Evolutionary conservation across 805 yeast genomes (phyloP).

Genomic region (Wickerhamomyces pijperi): DNA sequence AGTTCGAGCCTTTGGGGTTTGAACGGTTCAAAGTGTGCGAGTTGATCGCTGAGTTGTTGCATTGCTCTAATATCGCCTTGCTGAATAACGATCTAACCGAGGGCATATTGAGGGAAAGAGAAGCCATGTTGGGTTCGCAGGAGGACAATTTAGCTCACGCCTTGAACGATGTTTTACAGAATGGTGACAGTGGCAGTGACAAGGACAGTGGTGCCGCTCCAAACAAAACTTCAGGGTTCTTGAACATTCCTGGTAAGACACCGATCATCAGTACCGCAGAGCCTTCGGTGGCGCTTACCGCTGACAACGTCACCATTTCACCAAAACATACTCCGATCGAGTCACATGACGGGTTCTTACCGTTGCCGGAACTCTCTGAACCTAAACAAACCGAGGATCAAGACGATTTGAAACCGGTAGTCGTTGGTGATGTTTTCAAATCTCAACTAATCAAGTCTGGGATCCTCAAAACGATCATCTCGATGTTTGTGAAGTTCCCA

Average conservation of each 20-base stretch:
- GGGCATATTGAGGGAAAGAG: slow-evolving; percentile 58
- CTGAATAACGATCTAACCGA: slow-evolving; percentile 72
- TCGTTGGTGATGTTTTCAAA: slow-evolving; percentile 65
- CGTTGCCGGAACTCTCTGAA: slow-evolving; percentile 3
- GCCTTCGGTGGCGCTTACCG: slow-evolving; percentile 19
- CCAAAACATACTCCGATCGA: slow-evolving; percentile 12
- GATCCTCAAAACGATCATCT: slow-evolving; percentile 47
- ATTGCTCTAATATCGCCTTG: slow-evolving; percentile 91
- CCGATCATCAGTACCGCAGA: slow-evolving; percentile 19
- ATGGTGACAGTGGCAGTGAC: slow-evolving; percentile 1
- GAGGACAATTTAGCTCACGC: slow-evolving; percentile 17
- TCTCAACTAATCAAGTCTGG: slow-evolving; percentile 55
- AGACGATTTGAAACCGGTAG: slow-evolving; percentile 38
- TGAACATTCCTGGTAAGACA: slow-evolving; percentile 13
- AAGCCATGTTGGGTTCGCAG: slow-evolving; percentile 37
- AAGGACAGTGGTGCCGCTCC: slow-evolving; percentile 1
- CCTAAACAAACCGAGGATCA: slow-evolving; percentile 7
- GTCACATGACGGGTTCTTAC: slow-evolving; percentile 6
- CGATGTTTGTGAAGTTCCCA: slow-evolving; percentile 60
- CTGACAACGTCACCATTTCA: slow-evolving; percentile 16
- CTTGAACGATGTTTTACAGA: slow-evolving; percentile 16
- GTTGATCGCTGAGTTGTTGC: slow-evolving; percentile 84
- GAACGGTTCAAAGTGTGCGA: slow-evolving; percentile 91
- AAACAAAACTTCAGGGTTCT: too few relatives aligned
- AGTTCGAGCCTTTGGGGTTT: slow-evolving; percentile 78